phyloP scores from a whole-genome alignment of 768 basidiomycete genomes.

The Suillus discolor region DNA sequence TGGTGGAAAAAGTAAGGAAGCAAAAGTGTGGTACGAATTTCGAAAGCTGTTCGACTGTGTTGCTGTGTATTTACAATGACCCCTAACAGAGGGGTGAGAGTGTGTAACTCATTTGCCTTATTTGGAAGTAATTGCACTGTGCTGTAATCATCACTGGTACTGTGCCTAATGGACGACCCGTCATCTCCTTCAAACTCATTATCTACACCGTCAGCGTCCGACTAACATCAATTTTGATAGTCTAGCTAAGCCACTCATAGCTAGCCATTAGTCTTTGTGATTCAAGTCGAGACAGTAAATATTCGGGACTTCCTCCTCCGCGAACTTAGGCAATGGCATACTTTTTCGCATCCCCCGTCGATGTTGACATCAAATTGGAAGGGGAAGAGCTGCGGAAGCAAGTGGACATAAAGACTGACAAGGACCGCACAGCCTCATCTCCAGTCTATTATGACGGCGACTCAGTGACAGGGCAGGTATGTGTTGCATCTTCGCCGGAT shows the following conservation, averaged over 20 bases:
- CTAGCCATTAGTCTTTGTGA: neutral
- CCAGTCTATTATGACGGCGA: constrained; percentile 98
- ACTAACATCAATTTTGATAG: neutral
- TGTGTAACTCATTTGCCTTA: neutral
- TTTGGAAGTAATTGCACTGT: neutral
- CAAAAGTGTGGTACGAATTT: neutral
- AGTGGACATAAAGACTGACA: constrained; percentile 87
- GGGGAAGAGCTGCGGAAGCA: constrained; percentile 87
- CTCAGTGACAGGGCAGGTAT: constrained; percentile 84
- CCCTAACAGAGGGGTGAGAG: neutral
- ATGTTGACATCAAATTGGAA: constrained; percentile 87
- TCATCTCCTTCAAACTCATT: neutral
- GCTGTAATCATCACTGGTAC: neutral
- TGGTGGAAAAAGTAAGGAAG: constrained; percentile 20
- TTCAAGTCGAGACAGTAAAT: neutral
- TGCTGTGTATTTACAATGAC: constrained; percentile 2
- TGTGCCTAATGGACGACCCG: neutral
- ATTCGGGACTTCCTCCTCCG: neutral
- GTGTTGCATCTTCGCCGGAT: constrained; percentile 16
- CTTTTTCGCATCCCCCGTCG: constrained; percentile 91
- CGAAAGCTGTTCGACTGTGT: neutral
- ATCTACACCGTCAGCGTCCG: neutral
- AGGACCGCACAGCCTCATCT: constrained; percentile 82
- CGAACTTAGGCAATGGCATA: constrained; percentile 56
- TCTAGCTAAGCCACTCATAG: neutral